These are phyloP conservation scores for Microsporum canis DNA, from an alignment of 2,329 filamentous ascomycete species.

Conservation along the genomic window DNA sequence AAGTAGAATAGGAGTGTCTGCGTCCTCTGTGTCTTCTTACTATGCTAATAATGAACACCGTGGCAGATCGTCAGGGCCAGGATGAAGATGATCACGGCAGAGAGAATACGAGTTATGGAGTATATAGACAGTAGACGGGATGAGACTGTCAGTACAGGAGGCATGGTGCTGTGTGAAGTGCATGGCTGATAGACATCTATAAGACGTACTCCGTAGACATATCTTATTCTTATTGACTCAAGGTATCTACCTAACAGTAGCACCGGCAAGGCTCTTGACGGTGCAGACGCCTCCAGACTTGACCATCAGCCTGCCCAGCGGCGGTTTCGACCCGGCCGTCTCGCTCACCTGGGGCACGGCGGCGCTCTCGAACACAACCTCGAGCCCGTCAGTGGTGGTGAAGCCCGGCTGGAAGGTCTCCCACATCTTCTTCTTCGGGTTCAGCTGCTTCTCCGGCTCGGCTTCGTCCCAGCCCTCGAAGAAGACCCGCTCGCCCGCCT, in stretches of 20 bases:
- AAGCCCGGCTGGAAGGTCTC: slow-evolving; percentile 94
- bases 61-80: too few relatives aligned
- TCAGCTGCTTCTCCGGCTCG: slow-evolving; percentile 83
- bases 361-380: slow-evolving; percentile 75
- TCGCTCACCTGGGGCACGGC: slow-evolving; percentile 66
- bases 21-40: too few relatives aligned
- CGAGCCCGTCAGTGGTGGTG: slow-evolving; percentile 68
- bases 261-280: slow-evolving; percentile 68
- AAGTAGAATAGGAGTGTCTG: too few relatives aligned
- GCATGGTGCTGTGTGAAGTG: too few relatives aligned
- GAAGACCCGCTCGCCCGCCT: slow-evolving; percentile 76
- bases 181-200: too few relatives aligned
- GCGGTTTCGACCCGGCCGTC: slow-evolving; percentile 44
- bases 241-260: slow-evolving; percentile 59
- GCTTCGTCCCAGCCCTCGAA: slow-evolving; percentile 85
- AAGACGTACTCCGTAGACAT: neutral
- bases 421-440: slow-evolving; percentile 99
- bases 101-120: too few relatives aligned
- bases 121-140: too few relatives aligned
- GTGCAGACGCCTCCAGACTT: slow-evolving; percentile 69
- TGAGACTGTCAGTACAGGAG: too few relatives aligned
- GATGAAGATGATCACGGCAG: too few relatives aligned
- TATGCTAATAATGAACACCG: too few relatives aligned
- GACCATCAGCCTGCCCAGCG: slow-evolving; percentile 57
- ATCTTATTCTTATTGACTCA: too few relatives aligned